These are phyloP conservation scores for Yarrowia keelungensis DNA, from an alignment of 805 yeast genomes.

Conservation along the genomic window DNA sequence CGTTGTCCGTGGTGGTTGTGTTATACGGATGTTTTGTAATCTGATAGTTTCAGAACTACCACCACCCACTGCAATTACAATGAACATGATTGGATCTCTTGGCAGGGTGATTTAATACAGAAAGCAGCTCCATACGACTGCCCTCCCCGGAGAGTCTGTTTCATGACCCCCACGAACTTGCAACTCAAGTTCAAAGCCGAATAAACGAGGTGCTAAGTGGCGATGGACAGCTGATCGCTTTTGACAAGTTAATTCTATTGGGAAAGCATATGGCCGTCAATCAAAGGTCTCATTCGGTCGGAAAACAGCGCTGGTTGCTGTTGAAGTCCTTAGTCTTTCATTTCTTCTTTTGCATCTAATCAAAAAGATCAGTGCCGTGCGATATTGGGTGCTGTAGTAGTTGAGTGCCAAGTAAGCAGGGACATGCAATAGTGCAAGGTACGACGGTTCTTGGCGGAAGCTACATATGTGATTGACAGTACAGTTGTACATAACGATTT, in stretches of 20 bases:
- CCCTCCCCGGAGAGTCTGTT: background rate
- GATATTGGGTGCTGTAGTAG: too few species aligned
- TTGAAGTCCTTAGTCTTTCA: background rate
- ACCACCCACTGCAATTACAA: background rate
- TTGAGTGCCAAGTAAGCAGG: too few species aligned
- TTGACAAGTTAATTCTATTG: background rate
- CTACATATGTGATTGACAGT: too few species aligned
- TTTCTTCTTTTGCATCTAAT: background rate
- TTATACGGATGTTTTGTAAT: too few species aligned
- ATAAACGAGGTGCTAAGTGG: conserved; percentile 2
- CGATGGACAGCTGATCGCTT: conserved; percentile 1
- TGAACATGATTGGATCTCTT: background rate
- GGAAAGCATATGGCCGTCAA: background rate
- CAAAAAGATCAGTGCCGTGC: conserved; percentile 4
- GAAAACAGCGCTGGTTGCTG: background rate
- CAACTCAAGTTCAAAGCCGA: background rate
- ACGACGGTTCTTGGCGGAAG: too few species aligned
- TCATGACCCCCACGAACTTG: background rate
- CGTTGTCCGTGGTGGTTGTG: too few species aligned
- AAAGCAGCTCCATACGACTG: background rate
- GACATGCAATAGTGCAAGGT: too few species aligned
- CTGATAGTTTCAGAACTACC: too few species aligned
- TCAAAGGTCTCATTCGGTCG: conserved; percentile 2
- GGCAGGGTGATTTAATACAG: background rate
- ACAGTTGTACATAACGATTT: too few species aligned